Base-by-base conservation (phyloP, 1,284 basidiomycete species). In the Tilletiaria anomala region DNA sequence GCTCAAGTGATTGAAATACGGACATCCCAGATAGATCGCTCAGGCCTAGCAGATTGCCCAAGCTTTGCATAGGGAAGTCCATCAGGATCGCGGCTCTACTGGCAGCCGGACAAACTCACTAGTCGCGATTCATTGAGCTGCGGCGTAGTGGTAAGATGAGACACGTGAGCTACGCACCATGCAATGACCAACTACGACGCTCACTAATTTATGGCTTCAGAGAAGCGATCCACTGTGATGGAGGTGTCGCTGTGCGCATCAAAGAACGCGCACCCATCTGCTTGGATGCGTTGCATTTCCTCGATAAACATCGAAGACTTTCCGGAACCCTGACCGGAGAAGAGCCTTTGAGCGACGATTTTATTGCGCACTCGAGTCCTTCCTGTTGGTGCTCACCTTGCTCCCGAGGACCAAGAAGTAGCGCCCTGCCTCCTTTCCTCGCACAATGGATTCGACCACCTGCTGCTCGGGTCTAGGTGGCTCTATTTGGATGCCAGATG, bases 41-140 rank as follows among this genome's bases (percentile, higher is more conserved):
- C 24, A 62, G 51, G 22, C 59, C 59, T 1, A 62, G 47, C 12
- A 62, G 45, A 39, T 54, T 56, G 38, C 59, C 59, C 17, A 62
- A 52, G 23, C n/a, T n/a, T n/a, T n/a, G n/a, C n/a, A n/a, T n/a
- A n/a, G n/a, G n/a, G n/a, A n/a, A n/a, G n/a, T n/a, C n/a, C n/a
- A n/a, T n/a, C n/a, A n/a, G n/a, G n/a, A n/a, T n/a, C n/a, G n/a
- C n/a, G n/a, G n/a, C n/a, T n/a, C n/a, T n/a, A n/a, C n/a, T n/a
- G n/a, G n/a, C n/a, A n/a, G n/a, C n/a, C n/a, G n/a, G n/a, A n/a
- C n/a, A n/a, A n/a, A n/a, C n/a, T n/a, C n/a, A n/a, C n/a, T 60
- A 62, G 40, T 62, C 59, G 16, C 59, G 49, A 35, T 62, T 54
- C 48, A 53, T 60, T n/a, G n/a, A n/a, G n/a, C n/a, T n/a, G n/a